Evolutionary conservation across 371 early-diverging fungal genomes (phyloP), one percentile per base, ranked within the genome.

Genomic region (Mucor irregularis): DNA sequence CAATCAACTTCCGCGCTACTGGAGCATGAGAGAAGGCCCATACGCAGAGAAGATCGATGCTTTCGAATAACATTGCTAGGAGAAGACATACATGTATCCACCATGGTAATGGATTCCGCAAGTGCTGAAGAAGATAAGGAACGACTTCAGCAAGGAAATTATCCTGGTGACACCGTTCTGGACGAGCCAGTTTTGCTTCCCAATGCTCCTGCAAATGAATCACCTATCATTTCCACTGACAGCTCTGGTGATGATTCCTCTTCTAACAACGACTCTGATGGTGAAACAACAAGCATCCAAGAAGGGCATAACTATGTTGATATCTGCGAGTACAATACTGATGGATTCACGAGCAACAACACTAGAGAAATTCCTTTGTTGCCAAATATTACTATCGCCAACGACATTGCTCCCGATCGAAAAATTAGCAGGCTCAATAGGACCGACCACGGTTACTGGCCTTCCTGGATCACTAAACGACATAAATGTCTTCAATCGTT

Each of bases 131-230:
- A 58, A 72, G 53, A 21, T 76, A 10, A 29, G 47, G 19, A 6
- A 26, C 19, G 56, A 70, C 5, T 19, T 49, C 24, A 22, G 49
- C 29, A 43, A 46, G 34, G 4, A 38, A 5, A 42, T 46, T n/a
- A 45, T 67, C 3, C 47, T 71, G 9, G 43, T 71, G 24, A 65
- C 65, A 21, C 72, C 65, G 4, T 30, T 8, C 13, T 71, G 65
- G 65, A 44, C 60, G 5, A 60, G 60, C 11, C 61, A 71, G 47
- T 57, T 34, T 17, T 64, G 64, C 62, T 66, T 10, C 17, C 59
- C 60, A 22, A 52, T 56, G 53, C 3, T 62, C 2, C 29, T 58
- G 21, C n/a, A 25, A 7, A 28, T 42, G 48, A 28, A 19, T 14
- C 25, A 22, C 10, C 34, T 47, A 8, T 16, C 43, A n/a, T n/a